A percentile compares a stretch with the other conserved stretches of the same genome.
Evolutionary conservation across 1,139 yeast species (phyloP).

Genomic region (Suhomyces taliae): DNA sequence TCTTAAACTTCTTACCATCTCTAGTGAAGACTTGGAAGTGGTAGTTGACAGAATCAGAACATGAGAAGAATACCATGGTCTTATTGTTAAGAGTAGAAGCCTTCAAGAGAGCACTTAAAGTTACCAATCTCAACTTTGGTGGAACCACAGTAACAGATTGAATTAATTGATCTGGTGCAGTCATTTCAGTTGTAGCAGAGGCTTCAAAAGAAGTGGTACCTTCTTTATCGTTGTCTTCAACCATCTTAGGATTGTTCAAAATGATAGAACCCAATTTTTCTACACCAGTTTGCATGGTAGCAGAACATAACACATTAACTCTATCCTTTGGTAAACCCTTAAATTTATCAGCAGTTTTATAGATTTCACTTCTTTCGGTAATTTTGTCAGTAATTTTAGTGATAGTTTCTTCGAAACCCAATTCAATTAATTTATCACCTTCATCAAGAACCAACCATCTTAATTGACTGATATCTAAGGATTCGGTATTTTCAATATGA

Average conservation of each 20-base stretch:
- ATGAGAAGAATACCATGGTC: conserved; percentile 84
- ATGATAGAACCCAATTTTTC: conserved; percentile 78
- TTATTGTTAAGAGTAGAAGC: conserved; percentile 43
- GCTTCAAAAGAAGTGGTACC: conserved; percentile 43
- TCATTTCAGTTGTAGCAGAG: conserved; percentile 29
- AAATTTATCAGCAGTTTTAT: conserved; percentile 39
- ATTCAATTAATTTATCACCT: conserved; percentile 92
- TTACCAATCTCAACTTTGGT: conserved; percentile 83
- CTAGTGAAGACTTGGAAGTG: conserved; percentile 76
- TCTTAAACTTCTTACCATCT: conserved; percentile 45
- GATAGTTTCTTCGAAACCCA: conserved; percentile 94
- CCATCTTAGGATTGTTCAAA: conserved; percentile 68
- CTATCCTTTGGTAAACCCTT: conserved; percentile 67
- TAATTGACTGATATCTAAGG: conserved; percentile 68
- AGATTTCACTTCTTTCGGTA: conserved; percentile 43
- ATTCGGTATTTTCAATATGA: conserved; percentile 81
- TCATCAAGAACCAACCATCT: conserved; percentile 89
- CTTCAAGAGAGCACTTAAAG: conserved; percentile 67
- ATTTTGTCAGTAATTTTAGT: conserved; percentile 67
- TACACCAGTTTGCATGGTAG: conserved; percentile 84
- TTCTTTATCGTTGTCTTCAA: conserved; percentile 28
- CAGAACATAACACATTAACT: conserved; percentile 85
- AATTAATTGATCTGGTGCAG: conserved; percentile 87
- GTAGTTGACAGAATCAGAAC: conserved; percentile 93
- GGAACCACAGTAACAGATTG: conserved; percentile 84